phyloP scores from a whole-genome alignment of 1,284 basidiomycete genomes.

The Sporisorium sorghi region DNA sequence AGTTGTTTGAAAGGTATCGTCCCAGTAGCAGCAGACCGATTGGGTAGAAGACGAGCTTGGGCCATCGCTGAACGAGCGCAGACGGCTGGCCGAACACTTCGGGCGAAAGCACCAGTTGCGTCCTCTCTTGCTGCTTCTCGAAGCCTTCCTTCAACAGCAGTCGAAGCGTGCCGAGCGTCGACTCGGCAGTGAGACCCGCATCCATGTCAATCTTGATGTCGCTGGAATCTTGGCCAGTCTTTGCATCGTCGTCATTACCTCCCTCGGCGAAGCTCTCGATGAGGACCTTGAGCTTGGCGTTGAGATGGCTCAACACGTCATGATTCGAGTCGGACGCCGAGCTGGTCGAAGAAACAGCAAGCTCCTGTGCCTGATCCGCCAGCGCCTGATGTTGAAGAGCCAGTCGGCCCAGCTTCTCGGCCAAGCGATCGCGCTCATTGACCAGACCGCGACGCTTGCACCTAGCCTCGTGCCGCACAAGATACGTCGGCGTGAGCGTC shows the following conservation, averaged over 20 bases:
- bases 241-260: not conserved
- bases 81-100: slow-evolving; percentile 49
- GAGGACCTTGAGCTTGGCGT: slow-evolving; percentile 39
- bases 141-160: slow-evolving; percentile 43
- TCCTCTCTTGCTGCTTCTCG: slow-evolving; percentile 31
- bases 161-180: slow-evolving; percentile 36
- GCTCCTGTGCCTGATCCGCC: slow-evolving; percentile 28
- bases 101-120: slow-evolving; percentile 31
- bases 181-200: slow-evolving; percentile 21
- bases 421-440: slow-evolving; percentile 48
- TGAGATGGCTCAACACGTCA: slow-evolving; percentile 36
- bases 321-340: slow-evolving; percentile 5
- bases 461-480: slow-evolving; percentile 56
- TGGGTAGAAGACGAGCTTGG: slow-evolving; percentile 58
- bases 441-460: slow-evolving; percentile 49
- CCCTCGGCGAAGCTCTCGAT: slow-evolving; percentile 24
- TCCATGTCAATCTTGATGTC: slow-evolving; percentile 43
- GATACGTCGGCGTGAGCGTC: slow-evolving; percentile 40
- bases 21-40: slow-evolving; percentile 36
- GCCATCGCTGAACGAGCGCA: slow-evolving; percentile 55
- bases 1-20: slow-evolving; percentile 51
- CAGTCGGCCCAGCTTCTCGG: slow-evolving; percentile 46
- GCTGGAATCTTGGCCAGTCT: not conserved
- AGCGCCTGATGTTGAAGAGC: slow-evolving; percentile 40
- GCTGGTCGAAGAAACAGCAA: slow-evolving; percentile 5